Evolutionary conservation across 192 early-diverging fungal genomes (phyloP).

Genomic region (Neocallimastix lanati): DNA sequence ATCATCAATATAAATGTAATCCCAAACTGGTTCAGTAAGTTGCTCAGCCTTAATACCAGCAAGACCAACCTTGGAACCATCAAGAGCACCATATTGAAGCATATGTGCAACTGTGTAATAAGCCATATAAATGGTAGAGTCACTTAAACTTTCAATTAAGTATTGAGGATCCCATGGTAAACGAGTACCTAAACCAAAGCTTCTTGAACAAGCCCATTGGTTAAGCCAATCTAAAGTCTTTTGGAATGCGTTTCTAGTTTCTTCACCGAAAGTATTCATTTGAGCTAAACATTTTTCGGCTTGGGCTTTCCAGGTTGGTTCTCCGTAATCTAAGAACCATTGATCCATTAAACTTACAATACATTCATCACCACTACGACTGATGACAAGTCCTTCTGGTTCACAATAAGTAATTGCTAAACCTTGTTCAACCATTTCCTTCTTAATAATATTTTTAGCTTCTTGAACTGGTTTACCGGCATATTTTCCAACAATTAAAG

Average conservation of each 20-base stretch:
- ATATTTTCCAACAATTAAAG: constrained; percentile 65
- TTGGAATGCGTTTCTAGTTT: constrained; percentile 72
- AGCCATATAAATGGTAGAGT: constrained; percentile 99
- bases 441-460: constrained; percentile 68
- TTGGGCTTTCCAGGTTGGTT: constrained; percentile 57
- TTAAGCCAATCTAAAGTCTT: constrained; percentile 79
- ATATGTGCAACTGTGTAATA: constrained; percentile 90
- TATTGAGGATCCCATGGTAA: constrained; percentile 86
- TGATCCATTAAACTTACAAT: constrained; percentile 88
- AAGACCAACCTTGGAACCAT: constrained; percentile 60
- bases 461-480: constrained; percentile 70
- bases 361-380: constrained; percentile 89
- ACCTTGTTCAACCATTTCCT: constrained; percentile 46
- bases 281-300: constrained; percentile 55
- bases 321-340: constrained; percentile 98
- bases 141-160: constrained; percentile 88
- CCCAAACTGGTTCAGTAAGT: constrained; percentile 83
- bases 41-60: constrained; percentile 61
- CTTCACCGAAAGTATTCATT: constrained; percentile 63
- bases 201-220: constrained; percentile 91
- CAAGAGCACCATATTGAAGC: constrained; percentile 35
- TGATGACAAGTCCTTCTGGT: constrained; percentile 83
- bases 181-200: constrained; percentile 77
- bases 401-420: constrained; percentile 81
- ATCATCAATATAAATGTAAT: constrained; percentile 67